These are phyloP conservation scores for Sporisorium sorghi DNA, from an alignment of 1,284 basidiomycete species.

Conservation along the genomic window DNA sequence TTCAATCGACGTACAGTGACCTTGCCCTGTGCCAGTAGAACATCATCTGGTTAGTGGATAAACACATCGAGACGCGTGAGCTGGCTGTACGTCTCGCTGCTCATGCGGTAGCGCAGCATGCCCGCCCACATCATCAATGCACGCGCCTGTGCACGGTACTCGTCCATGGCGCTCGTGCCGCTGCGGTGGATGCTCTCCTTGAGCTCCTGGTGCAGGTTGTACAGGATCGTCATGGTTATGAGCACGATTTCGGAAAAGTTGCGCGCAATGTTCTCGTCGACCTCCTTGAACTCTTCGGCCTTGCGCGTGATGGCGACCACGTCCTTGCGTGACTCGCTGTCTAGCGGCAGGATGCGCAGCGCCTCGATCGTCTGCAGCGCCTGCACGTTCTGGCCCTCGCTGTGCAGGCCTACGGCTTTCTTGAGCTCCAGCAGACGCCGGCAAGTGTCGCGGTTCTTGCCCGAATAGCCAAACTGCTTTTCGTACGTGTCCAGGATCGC, in stretches of 20 bases:
- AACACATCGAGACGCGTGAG: slow-evolving; percentile 67
- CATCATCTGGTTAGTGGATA: slow-evolving; percentile 26
- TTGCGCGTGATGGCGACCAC: slow-evolving; percentile 85
- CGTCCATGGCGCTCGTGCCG: slow-evolving; percentile 54
- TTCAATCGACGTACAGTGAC: background rate
- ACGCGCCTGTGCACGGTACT: slow-evolving; percentile 64
- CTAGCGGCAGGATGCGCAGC: slow-evolving; percentile 88
- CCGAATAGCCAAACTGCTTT: slow-evolving; percentile 76
- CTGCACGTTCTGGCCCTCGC: slow-evolving; percentile 78
- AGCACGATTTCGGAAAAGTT: slow-evolving; percentile 90
- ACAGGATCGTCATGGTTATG: slow-evolving; percentile 92
- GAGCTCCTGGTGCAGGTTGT: slow-evolving; percentile 69
- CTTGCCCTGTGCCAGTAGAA: too few species aligned
- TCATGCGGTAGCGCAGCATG: slow-evolving; percentile 68
- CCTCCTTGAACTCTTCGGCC: slow-evolving; percentile 89
- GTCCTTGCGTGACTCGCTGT: slow-evolving; percentile 75
- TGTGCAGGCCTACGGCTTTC: slow-evolving; percentile 82
- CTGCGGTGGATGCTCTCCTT: slow-evolving; percentile 62
- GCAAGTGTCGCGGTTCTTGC: slow-evolving; percentile 78
- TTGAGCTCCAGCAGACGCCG: slow-evolving; percentile 81
- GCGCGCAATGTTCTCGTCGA: slow-evolving; percentile 84
- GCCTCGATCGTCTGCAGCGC: slow-evolving; percentile 88
- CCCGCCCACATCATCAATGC: slow-evolving; percentile 69
- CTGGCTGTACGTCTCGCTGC: slow-evolving; percentile 68
- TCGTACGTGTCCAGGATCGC: slow-evolving; percentile 90